phyloP scores from a whole-genome alignment of 495 filamentous ascomycete genomes.

The Podospora sp. region DNA sequence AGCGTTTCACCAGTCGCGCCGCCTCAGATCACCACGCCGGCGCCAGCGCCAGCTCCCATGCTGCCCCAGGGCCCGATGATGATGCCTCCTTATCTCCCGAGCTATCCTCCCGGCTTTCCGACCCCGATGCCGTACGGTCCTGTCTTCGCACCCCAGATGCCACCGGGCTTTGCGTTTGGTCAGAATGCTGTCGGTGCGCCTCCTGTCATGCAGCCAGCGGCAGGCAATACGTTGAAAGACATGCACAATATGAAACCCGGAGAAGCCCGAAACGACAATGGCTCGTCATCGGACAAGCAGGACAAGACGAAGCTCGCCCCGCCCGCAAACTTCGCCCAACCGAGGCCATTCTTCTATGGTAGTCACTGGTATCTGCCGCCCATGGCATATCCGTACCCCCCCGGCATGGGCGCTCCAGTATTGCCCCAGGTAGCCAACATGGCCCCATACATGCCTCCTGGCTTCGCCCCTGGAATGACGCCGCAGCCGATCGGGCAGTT shows the following conservation, averaged over 20 bases:
- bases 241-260: constrained; percentile 32
- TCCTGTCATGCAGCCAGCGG: constrained; percentile 10
- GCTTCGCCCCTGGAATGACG: constrained; percentile 2
- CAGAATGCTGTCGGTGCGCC: constrained; percentile 22
- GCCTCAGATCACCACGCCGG: constrained; percentile 20
- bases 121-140: constrained; percentile 34
- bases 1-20: background rate
- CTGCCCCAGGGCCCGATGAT: constrained; percentile 6
- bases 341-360: constrained; percentile 51
- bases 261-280: constrained; percentile 31
- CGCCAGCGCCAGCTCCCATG: constrained; percentile 26
- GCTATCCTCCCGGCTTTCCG: constrained; percentile 35
- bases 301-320: constrained; percentile 45
- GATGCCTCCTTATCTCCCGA: constrained; percentile 25
- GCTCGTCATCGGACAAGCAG: constrained; percentile 36
- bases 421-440: constrained; percentile 32
- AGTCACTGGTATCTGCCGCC: constrained; percentile 51
- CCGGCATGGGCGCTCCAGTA: constrained; percentile 22
- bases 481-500: background rate
- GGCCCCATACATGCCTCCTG: constrained; percentile 28
- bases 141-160: constrained; percentile 34
- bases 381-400: constrained; percentile 28
- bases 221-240: constrained; percentile 27
- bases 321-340: constrained; percentile 49
- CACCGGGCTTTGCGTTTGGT: constrained; percentile 27